Evolutionary conservation across 768 basidiomycete species (phyloP), one percentile per base, ranked within the genome.

Genomic region (Phlegmacium glaucopus): DNA sequence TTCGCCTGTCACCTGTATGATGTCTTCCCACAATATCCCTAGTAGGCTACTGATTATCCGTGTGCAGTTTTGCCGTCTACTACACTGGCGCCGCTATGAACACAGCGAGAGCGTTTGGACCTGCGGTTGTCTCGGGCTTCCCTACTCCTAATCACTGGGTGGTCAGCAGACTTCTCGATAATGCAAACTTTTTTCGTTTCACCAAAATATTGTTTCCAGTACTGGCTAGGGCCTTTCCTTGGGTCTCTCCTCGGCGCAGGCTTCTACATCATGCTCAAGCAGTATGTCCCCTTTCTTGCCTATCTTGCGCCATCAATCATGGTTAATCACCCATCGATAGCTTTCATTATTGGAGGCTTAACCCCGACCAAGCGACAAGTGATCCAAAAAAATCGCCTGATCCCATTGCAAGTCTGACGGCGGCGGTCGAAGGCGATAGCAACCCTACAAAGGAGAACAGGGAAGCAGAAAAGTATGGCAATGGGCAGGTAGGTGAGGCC

Each of bases 61-160:
- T 13, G 44, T 16, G 16, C 46, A 85, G 83, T 12, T 84, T 77
- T 53, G 76, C 79, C 0, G 76, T 80, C 6, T 74, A 68, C 48
- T 86, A 79, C 58, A 86, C 84, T 1, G 82, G 84, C 6, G 83
- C 80, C 4, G 71, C 71, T 15, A 82, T 84, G 77, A 87, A 87
- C 55, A 78, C 82, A 5, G 85, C 85, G 10, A 75, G 85, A 45
- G 61, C 85, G 0, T 86, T 86, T 60, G 85, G 85, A 3, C 85
- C 86, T 1, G 82, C 86, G 4, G 82, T 79, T 2, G 69, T 86
- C 30, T 74, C 77, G n/a, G 77, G 80, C 15, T 86, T 86, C 57
- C 70, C 74, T 11, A 56, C 65, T 39, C 51, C 61, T 16, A 48
- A 67, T 5, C 85, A 86, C 34, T 87, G 83, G 85, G 72, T 85